These are phyloP conservation scores for Narthecium ossifragum DNA, from an alignment of 106 monocot genomes.

Conservation along the genomic window DNA sequence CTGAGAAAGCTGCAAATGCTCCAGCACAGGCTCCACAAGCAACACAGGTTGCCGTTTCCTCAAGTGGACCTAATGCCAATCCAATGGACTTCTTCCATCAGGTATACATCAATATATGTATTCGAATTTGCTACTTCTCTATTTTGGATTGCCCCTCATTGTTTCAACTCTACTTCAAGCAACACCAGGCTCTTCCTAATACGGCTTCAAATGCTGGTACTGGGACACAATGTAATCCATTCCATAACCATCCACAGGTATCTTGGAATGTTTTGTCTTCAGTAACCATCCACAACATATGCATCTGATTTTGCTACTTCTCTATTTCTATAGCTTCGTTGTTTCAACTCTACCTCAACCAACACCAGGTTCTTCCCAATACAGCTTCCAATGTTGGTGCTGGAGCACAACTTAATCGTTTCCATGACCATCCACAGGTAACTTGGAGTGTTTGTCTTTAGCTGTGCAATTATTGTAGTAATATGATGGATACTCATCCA, in stretches of 20 bases:
- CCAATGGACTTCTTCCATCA: conserved; percentile 86
- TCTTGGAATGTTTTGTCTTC: no score
- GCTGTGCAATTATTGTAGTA: background rate
- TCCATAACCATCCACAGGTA: no score
- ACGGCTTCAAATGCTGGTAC: no score
- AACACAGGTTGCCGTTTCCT: conserved; percentile 35
- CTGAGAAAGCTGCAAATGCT: conserved; percentile 12
- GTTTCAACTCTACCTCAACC: conserved; percentile 71
- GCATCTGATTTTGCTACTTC: background rate
- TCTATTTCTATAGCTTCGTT: background rate
- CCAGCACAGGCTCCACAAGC: conserved; percentile 34
- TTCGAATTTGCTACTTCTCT: no score
- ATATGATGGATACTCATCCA: background rate
- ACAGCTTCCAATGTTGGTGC: conserved; percentile 47
- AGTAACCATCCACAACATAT: no score
- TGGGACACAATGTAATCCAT: no score
- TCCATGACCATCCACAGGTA: conserved; percentile 84
- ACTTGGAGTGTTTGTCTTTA: conserved; percentile 1
- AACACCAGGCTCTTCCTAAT: no score
- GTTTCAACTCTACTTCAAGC: no score
- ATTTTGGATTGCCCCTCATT: no score
- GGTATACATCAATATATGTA: no score
- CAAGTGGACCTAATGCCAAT: no score
- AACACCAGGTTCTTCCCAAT: no score
- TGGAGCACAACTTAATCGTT: conserved; percentile 52